A percentile compares a stretch with the other conserved stretches of the same genome.
Evolutionary conservation across 441 rosid genomes (phyloP).

Genomic region (Mallotus repandus): DNA sequence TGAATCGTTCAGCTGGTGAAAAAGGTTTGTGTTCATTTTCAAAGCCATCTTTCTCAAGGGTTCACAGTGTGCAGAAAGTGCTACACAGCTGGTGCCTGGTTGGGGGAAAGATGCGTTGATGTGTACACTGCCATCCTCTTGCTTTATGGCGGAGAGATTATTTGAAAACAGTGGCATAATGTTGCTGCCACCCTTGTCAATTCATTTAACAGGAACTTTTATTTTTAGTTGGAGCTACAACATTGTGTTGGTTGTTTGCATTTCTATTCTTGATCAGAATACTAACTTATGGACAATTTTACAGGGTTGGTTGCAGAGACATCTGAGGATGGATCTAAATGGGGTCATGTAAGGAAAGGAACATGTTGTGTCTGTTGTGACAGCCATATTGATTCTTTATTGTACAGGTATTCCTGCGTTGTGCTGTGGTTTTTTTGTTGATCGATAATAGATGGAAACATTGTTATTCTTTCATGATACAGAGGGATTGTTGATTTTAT

Average conservation of each 20-base stretch:
- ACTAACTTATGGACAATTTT: background rate
- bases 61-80: background rate
- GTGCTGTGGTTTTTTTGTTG: background rate
- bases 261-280: background rate
- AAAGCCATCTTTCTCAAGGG: background rate
- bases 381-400: constrained; percentile 83
- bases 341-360: constrained; percentile 90
- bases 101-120: background rate
- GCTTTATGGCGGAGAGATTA: background rate
- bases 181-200: background rate
- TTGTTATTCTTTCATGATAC: background rate
- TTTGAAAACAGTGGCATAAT: background rate
- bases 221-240: background rate
- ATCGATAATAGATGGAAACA: background rate
- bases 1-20: constrained; percentile 68
- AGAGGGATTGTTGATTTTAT: background rate
- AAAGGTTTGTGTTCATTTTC: constrained; percentile 44
- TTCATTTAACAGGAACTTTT: background rate
- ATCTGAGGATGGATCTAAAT: constrained; percentile 80
- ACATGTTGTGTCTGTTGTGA: constrained; percentile 96
- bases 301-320: constrained; percentile 67
- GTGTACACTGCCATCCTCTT: background rate
- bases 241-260: background rate
- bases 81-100: background rate
- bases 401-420: constrained; percentile 64